phyloP scores from a whole-genome alignment of 2,329 filamentous ascomycete species.

The Akanthomyces dipterigenus region DNA sequence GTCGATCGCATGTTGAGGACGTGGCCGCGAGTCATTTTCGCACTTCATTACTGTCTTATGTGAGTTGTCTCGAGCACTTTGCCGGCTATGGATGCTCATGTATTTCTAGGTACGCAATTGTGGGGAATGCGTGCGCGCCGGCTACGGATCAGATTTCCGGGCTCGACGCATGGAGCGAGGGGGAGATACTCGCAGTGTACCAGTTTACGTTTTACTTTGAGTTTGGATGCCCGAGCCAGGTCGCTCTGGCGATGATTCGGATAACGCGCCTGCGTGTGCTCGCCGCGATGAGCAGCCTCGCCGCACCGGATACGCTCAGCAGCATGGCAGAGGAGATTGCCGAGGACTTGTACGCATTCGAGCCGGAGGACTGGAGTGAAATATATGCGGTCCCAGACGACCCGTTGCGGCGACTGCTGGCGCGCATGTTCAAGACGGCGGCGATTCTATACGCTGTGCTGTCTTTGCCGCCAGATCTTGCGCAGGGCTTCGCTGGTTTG shows the following conservation, averaged over 20 bases:
- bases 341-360: not conserved
- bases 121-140: not conserved
- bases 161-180: not conserved
- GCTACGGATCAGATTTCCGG: not conserved
- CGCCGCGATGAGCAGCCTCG: not conserved
- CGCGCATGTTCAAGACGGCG: not conserved
- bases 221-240: not conserved
- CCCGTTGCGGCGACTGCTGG: not conserved
- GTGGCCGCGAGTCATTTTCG: not conserved
- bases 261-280: not conserved
- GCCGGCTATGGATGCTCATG: not conserved
- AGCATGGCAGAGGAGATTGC: not conserved
- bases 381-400: not conserved
- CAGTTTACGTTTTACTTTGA: conserved; percentile 2
- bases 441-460: not conserved
- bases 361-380: not conserved
- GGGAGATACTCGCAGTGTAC: not conserved
- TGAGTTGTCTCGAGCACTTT: not conserved
- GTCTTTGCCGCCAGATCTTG: not conserved
- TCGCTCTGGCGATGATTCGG: not conserved
- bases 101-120: not conserved
- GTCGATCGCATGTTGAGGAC: not conserved
- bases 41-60: conserved; percentile 1
- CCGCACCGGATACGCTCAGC: not conserved
- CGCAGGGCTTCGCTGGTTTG: not conserved